Evolutionary conservation across 306 rosid species (phyloP), one percentile per base, ranked within the genome.

Genomic region (Rubus idaeus): DNA sequence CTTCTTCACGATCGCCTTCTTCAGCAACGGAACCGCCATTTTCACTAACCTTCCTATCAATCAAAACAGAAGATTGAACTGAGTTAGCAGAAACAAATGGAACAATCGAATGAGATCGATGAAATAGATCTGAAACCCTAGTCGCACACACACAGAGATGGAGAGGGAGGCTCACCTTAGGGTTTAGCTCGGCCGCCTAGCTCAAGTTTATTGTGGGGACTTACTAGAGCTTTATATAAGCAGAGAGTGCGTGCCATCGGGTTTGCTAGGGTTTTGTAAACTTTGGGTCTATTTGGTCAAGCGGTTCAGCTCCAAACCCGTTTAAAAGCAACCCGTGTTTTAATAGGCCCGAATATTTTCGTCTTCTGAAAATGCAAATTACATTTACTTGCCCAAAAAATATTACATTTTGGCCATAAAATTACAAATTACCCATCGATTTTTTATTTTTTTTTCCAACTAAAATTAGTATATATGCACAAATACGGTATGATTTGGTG

Each of bases 1-100:
- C 92, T 94, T 92, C 93, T 92, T 94, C 14, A 88, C 86, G 65
- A 92, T 84, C 81, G 82, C 81, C 88, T 92, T 91, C 21, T 88
- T 60, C 53, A 92, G 81, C 78, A 92, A 74, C 35, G 96, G 97
- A 8, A 90, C 93, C 8, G 92, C 96, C 97, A 90, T 86, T 68
- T 78, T 78, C 4, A 50, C 87, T 70, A 13, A 76, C 66, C 74
- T 17, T 73, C 62, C 83, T 71, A 6, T 52, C 51, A 61, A 55
- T 26, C 18, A 3, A 41, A 51, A 5, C 44, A 78, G 1, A 51
- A 8, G 10, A 3, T 4, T 3, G 0, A 42, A 7, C 30, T 10
- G 4, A 5, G n/a, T 46, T n/a, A 78, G 60, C 6, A 10, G 1
- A 35, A 39, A 6, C 12, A 7, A 16, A 69, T 5, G 7, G 10